Percentiles rank a stretch among this genome's conserved stretches.
phyloP scores from a whole-genome alignment of 2,329 filamentous ascomycete genomes.

The Colletotrichum neosansevieriae region DNA sequence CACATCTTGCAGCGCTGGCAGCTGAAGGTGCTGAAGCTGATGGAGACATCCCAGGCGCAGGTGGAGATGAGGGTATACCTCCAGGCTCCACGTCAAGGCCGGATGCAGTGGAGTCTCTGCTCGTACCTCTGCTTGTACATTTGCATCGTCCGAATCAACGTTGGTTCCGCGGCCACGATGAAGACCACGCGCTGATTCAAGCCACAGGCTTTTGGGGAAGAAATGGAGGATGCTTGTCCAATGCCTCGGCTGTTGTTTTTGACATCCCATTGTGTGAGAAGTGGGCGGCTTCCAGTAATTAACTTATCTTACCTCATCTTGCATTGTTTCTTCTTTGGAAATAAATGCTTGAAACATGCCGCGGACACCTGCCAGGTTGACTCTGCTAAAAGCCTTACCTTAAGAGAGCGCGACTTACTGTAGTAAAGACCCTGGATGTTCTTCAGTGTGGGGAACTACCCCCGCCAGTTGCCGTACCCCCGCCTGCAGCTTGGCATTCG shows the following conservation, averaged over 20 bases:
- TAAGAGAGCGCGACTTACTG: neutral
- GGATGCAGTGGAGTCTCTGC: slow-evolving; percentile 11
- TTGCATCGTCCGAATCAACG: slow-evolving; percentile 13
- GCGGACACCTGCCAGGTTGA: slow-evolving; percentile 11
- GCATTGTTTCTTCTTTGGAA: neutral
- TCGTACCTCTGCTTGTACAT: too few relatives aligned
- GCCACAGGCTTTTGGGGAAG: neutral
- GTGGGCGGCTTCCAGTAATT: neutral
- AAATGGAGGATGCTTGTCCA: neutral
- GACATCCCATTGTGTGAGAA: neutral
- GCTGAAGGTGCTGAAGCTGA: neutral
- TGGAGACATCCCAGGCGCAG: neutral
- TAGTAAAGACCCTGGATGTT: neutral
- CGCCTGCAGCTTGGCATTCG: slow-evolving; percentile 19
- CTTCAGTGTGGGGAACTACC: slow-evolving; percentile 32
- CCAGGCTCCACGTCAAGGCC: neutral
- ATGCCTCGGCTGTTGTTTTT: neutral
- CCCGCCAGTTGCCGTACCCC: slow-evolving; percentile 26
- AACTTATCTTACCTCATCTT: neutral
- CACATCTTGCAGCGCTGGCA: slow-evolving; percentile 2
- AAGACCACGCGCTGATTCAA: neutral
- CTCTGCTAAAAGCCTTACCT: too few relatives aligned
- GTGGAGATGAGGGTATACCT: slow-evolving; percentile 5
- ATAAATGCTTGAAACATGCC: neutral
- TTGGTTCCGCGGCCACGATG: slow-evolving; percentile 1